phyloP scores from a whole-genome alignment of 768 basidiomycete genomes.

The Hericium coralloides region DNA sequence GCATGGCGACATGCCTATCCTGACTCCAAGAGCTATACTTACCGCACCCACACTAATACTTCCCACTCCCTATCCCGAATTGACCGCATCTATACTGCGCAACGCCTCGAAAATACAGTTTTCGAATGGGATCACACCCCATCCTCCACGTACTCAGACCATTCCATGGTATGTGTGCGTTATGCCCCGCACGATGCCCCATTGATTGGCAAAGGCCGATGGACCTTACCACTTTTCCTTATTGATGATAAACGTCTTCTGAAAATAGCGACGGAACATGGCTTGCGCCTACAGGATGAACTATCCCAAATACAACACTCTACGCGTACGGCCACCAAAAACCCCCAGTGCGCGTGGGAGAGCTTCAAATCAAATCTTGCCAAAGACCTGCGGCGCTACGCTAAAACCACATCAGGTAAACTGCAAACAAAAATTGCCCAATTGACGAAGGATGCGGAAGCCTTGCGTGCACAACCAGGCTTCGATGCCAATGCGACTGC shows the following conservation, averaged over 20 bases:
- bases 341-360: neutral
- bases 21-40: neutral
- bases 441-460: neutral
- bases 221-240: neutral
- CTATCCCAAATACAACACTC: no score
- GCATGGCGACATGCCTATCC: neutral
- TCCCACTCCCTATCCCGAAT: neutral
- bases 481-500: neutral
- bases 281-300: no score
- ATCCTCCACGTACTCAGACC: neutral
- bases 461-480: neutral
- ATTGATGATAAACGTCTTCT: neutral
- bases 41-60: neutral
- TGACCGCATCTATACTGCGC: constrained; percentile 1
- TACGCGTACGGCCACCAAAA: neutral
- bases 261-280: no score
- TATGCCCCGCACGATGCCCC: neutral
- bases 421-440: neutral
- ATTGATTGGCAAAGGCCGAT: neutral
- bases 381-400: neutral
- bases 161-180: neutral
- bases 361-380: neutral
- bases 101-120: neutral
- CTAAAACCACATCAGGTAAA: neutral
- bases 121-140: neutral